phyloP scores from a whole-genome alignment of 352 stramenopile genomes.

The Halophytophthora polymorphica region DNA sequence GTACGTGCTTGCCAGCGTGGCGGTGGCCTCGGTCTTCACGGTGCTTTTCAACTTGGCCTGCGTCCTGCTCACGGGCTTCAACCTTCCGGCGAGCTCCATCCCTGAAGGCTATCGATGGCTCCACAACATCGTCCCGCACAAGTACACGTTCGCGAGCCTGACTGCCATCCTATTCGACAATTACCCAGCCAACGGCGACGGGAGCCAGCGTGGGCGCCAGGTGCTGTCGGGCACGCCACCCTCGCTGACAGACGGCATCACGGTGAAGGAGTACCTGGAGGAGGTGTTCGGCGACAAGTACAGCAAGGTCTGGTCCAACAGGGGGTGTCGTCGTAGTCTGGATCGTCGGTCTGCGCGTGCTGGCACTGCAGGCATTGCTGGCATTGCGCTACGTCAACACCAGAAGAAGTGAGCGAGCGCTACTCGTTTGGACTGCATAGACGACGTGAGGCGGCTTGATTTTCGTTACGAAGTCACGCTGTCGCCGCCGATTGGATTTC shows the following conservation, averaged over 20 bases:
- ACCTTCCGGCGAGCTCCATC: no score
- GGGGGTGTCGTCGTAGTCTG: conserved; percentile 25
- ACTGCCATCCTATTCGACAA: conserved; percentile 13
- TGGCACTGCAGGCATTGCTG: conserved; percentile 23
- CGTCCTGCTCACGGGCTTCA: conserved; percentile 19
- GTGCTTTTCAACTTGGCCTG: conserved; percentile 15
- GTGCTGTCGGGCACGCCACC: conserved; percentile 8
- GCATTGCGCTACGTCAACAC: conserved; percentile 38
- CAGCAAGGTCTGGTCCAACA: conserved; percentile 29
- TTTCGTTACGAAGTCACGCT: no score
- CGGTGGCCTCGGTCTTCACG: conserved; percentile 8
- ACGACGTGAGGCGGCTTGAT: no score
- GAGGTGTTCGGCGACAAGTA: conserved; percentile 23
- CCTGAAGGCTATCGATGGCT: conserved; percentile 18
- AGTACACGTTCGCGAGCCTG: conserved; percentile 10
- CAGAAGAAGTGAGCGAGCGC: conserved; percentile 25
- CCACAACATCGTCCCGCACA: conserved; percentile 14
- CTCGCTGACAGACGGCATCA: neutral
- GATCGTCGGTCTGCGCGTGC: conserved; percentile 22
- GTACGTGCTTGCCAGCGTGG: conserved; percentile 12
- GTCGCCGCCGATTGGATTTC: no score
- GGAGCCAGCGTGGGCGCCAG: neutral
- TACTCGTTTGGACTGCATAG: no score
- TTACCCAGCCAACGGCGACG: conserved; percentile 1
- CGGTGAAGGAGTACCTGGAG: conserved; percentile 23